Conservation (phyloP, 441 rosid genomes). For the Corymbia calophylla region DNA sequence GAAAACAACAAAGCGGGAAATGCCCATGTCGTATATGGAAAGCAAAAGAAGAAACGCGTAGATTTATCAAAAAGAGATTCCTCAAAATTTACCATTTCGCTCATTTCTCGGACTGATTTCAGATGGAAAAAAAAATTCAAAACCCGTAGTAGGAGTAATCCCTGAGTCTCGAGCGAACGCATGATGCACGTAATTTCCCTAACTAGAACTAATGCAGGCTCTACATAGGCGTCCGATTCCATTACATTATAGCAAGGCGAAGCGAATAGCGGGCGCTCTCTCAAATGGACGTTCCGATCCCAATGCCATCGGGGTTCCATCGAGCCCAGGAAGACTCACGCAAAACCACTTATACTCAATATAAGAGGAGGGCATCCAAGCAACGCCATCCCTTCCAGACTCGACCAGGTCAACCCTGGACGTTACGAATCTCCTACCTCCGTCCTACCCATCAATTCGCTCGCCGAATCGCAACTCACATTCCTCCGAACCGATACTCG, state of each 20-base stretch:
- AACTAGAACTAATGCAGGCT: not conserved
- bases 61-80: not conserved
- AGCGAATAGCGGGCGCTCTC: not conserved
- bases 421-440: not conserved
- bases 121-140: not conserved
- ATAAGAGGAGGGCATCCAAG: not conserved
- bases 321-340: not conserved
- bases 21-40: not conserved
- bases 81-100: not conserved
- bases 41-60: not conserved
- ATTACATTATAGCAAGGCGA: not conserved
- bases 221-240: not conserved
- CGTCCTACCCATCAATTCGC: not conserved
- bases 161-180: not conserved
- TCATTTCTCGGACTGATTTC: not conserved
- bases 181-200: not conserved
- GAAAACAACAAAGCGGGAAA: not conserved
- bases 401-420: not conserved
- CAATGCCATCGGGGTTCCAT: not conserved
- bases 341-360: not conserved
- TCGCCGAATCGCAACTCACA: not conserved
- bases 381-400: not conserved
- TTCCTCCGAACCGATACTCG: not conserved
- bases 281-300: not conserved
- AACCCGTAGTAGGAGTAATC: not conserved